Conservation (phyloP, 2,329 filamentous ascomycete genomes). For the Allantophomopsis lycopodina region DNA sequence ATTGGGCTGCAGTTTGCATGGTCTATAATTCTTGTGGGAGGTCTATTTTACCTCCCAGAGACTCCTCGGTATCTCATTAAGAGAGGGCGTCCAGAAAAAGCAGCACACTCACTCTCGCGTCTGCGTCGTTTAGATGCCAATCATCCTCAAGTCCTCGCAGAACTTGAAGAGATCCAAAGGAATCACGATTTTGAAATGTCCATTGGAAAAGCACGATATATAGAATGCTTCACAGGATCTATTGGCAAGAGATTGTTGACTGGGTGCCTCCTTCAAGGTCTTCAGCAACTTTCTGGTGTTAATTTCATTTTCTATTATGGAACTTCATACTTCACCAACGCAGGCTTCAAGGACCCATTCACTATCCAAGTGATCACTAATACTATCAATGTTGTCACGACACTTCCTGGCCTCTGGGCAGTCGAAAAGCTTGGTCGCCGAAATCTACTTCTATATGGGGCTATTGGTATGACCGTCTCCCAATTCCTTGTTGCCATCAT, state of each 20-base stretch:
- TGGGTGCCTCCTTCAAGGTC: slow-evolving; percentile 57
- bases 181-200: slow-evolving; percentile 73
- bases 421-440: slow-evolving; percentile 65
- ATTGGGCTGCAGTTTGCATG: slow-evolving; percentile 58
- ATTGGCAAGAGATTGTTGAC: slow-evolving; percentile 49
- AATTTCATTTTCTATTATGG: slow-evolving; percentile 67
- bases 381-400: slow-evolving; percentile 60
- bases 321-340: slow-evolving; percentile 50
- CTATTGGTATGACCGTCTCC: slow-evolving; percentile 54
- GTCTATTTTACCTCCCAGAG: slow-evolving; percentile 4
- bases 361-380: slow-evolving; percentile 59
- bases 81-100: slow-evolving; percentile 4
- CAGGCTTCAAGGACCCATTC: slow-evolving; percentile 44
- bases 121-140: slow-evolving; percentile 29
- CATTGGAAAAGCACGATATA: background rate
- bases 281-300: slow-evolving; percentile 61
- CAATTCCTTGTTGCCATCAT: slow-evolving; percentile 53
- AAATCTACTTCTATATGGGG: slow-evolving; percentile 54
- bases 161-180: slow-evolving; percentile 70
- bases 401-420: slow-evolving; percentile 53
- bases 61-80: slow-evolving; percentile 6
- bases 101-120: slow-evolving; percentile 2
- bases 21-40: slow-evolving; percentile 40
- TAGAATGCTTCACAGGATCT: background rate
- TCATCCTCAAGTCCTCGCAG: slow-evolving; percentile 59